Evolutionary conservation across 768 basidiomycete species (phyloP).

Genomic region (Tulasnella sp.): DNA sequence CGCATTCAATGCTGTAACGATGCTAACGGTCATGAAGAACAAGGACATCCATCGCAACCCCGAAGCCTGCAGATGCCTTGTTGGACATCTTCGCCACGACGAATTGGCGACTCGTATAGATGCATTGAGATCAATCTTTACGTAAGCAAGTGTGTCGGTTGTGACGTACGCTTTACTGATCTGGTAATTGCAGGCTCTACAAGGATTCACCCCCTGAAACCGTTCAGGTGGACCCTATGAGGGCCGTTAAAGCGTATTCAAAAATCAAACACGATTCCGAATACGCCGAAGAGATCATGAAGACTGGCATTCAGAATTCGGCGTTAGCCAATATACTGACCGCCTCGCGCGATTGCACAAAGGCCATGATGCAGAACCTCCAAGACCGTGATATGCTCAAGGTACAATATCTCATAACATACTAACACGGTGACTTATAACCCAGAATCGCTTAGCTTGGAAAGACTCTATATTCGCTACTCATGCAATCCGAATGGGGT

Average conservation of each 20-base stretch:
- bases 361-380: slow-evolving; percentile 2
- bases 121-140: background rate
- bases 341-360: background rate
- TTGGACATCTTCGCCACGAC: background rate
- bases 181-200: background rate
- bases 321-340: background rate
- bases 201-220: background rate
- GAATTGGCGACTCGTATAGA: background rate
- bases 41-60: background rate
- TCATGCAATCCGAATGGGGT: slow-evolving; percentile 1
- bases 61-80: background rate
- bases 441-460: background rate
- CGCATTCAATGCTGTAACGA: background rate
- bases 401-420: background rate
- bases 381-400: slow-evolving; percentile 6
- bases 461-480: slow-evolving; percentile 6
- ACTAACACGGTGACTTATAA: background rate
- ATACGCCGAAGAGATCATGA: background rate
- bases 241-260: background rate
- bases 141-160: background rate
- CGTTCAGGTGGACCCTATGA: background rate
- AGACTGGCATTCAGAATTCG: background rate
- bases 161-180: background rate
- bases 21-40: background rate
- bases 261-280: background rate